These are phyloP conservation scores for Tetraselmis striata DNA, from an alignment of 139 green algal genomes.

Conservation along the genomic window DNA sequence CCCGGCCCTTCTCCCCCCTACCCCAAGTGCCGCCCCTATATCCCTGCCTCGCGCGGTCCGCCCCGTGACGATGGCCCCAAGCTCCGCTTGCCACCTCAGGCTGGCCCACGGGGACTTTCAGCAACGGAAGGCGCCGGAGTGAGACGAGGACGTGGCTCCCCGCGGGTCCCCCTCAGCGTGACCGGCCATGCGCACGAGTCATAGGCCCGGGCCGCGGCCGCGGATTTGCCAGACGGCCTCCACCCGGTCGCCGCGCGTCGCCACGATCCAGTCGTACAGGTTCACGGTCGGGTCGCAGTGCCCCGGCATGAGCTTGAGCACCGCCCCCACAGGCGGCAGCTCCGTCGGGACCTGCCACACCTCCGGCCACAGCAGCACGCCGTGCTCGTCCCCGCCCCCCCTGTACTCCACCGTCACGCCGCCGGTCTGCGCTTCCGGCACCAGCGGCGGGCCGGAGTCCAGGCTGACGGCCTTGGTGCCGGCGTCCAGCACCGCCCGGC, in stretches of 20 bases:
- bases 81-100: too few relatives aligned
- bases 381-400: slow-evolving; percentile 39
- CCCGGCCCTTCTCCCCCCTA: too few relatives aligned
- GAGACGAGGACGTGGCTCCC: too few relatives aligned
- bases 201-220: slow-evolving; percentile 30
- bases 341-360: slow-evolving; percentile 3
- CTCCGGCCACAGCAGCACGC: slow-evolving; percentile 32
- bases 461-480: slow-evolving; percentile 35
- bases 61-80: too few relatives aligned
- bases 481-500: slow-evolving; percentile 30
- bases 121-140: too few relatives aligned
- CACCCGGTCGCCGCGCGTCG: slow-evolving; percentile 12
- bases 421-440: not conserved
- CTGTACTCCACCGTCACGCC: slow-evolving; percentile 18
- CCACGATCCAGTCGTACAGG: slow-evolving; percentile 34
- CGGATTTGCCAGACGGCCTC: slow-evolving; percentile 25
- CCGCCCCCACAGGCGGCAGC: slow-evolving; percentile 23
- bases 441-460: slow-evolving; percentile 25
- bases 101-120: too few relatives aligned
- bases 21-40: too few relatives aligned
- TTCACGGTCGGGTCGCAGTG: slow-evolving; percentile 45
- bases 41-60: too few relatives aligned
- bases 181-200: too few relatives aligned
- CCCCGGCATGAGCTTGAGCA: slow-evolving; percentile 33
- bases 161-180: too few relatives aligned